Evolutionary conservation across 129 eudicot genomes (phyloP).

Genomic region (Flaveria robusta): DNA sequence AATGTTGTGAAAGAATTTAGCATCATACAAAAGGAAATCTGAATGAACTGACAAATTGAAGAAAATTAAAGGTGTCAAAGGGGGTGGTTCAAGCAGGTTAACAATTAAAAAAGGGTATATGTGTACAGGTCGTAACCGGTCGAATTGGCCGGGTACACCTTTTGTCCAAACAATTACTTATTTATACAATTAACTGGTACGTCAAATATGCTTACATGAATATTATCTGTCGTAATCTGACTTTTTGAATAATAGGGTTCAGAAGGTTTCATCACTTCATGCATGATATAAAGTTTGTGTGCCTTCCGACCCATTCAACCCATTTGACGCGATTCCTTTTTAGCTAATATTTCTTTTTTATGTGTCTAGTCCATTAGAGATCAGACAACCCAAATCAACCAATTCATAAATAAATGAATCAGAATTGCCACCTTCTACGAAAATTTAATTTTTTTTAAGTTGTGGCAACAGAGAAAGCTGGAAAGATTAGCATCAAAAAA

Average conservation of each 20-base stretch:
- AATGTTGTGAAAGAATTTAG: slow-evolving; percentile 28
- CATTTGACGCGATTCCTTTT: background rate
- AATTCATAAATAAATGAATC: too few species aligned
- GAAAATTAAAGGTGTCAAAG: background rate
- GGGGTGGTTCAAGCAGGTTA: background rate
- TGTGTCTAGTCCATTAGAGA: too few species aligned
- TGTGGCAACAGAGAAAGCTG: too few species aligned
- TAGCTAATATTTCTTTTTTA: too few species aligned
- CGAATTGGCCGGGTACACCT: background rate
- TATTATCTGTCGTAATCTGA: background rate
- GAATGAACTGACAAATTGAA: background rate
- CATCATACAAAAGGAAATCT: background rate
- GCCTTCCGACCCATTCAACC: background rate
- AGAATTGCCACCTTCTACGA: background rate
- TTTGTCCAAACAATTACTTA: background rate
- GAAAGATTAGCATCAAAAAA: too few species aligned
- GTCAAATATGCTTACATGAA: background rate
- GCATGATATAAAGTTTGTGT: slow-evolving; percentile 1
- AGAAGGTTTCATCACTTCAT: background rate
- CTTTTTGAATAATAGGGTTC: background rate
- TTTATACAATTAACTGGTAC: background rate
- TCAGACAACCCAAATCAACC: too few species aligned
- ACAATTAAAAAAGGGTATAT: background rate
- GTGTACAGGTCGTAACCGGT: background rate
- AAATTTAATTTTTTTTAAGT: background rate